Evolutionary conservation across 139 green algal genomes (phyloP), one percentile per base, ranked within the genome.

Genomic region (Chlamydomonas schloesseri): DNA sequence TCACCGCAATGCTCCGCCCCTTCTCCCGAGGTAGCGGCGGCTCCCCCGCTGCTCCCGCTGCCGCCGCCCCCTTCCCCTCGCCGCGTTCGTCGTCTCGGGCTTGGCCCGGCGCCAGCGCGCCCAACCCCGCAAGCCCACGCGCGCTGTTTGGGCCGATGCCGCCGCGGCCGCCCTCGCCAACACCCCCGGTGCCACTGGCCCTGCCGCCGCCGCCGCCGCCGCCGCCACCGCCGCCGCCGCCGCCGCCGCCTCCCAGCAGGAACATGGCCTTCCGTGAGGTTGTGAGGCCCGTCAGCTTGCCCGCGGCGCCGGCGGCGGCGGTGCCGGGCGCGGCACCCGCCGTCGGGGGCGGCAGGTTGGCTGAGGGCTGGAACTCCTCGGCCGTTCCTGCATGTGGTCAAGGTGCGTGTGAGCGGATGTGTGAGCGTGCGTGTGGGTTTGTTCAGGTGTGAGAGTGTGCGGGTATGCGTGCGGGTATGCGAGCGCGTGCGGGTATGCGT

Each of bases 361-460:
- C 42, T 5, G 42, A 50, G 42, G 60, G 60, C 53, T 26, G 33
- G 15, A 47, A 33, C 37, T 83, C 76, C 23, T 73, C 60, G 36
- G 71, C 55, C 26, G 76, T 83, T 1, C 76, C 76, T 83, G 33
- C 24, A n/a, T n/a, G n/a, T n/a, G n/a, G n/a, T n/a, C n/a, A n/a
- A n/a, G n/a, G n/a, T n/a, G n/a, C n/a, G n/a, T n/a, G n/a, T n/a
- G n/a, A n/a, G n/a, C n/a, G n/a, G n/a, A n/a, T n/a, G 42, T 50
- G 42, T 13, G 42, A 8, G 42, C 42, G 42, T 50, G 42, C 42
- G 42, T 13, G 42, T 8, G 42, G 42, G 42, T 8, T 13, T 8
- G 42, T 50, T n/a, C n/a, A n/a, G n/a, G n/a, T n/a, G n/a, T n/a
- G n/a, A n/a, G n/a, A n/a, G n/a, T n/a, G n/a, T n/a, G n/a, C 6